Evolutionary conservation across 2,329 filamentous ascomycete genomes (phyloP), one percentile per base, ranked within the genome.

Genomic region (Colletotrichum musae): DNA sequence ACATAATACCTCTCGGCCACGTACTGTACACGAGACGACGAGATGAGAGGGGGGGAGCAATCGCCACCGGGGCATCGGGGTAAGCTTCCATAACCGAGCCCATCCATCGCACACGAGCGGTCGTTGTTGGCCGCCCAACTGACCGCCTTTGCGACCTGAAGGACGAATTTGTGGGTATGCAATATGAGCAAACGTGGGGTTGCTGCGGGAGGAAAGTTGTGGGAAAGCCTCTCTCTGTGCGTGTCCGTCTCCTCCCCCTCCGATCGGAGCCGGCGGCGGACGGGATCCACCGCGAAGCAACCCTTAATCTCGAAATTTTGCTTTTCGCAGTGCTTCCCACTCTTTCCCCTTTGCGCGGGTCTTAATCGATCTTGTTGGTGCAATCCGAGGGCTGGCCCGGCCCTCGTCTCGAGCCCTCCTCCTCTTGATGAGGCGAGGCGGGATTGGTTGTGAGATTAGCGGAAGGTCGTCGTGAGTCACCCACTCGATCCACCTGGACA

Each of bases 161-260:
- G 58, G n/a, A 43, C 52, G 16, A 36, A 28, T 61, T 61, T 61
- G 58, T 61, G 58, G 58, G 58, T 45, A 59, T 24, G n/a, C 28
- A 60, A 39, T 21, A 45, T 36, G 36, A 43, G 36, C 28, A 52
- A 43, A 53, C 48, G 36, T 61, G 58, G 58, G 48, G 58, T 61
- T 61, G 32, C 36, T 32, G 58, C 48, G 48, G 58, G 48, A 52
- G 58, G 24, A 47, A 28, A 32, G 26, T 32, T 21, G 24, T 58
- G 41, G 41, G 16, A 24, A 50, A 12, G 47, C 24, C 10, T 50
- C 16, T 47, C 21, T 24, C 21, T 24, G 21, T 24, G 21, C 21
- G 21, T 24, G 21, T 24, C 21, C 16, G 45, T 47, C 45, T 47
- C 18, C 16, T 9, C 15, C 28, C 21, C n/a, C 48, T 45, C 48